Evolutionary conservation across 2,329 filamentous ascomycete genomes (phyloP).

Genomic region (Fusarium coffeatum): DNA sequence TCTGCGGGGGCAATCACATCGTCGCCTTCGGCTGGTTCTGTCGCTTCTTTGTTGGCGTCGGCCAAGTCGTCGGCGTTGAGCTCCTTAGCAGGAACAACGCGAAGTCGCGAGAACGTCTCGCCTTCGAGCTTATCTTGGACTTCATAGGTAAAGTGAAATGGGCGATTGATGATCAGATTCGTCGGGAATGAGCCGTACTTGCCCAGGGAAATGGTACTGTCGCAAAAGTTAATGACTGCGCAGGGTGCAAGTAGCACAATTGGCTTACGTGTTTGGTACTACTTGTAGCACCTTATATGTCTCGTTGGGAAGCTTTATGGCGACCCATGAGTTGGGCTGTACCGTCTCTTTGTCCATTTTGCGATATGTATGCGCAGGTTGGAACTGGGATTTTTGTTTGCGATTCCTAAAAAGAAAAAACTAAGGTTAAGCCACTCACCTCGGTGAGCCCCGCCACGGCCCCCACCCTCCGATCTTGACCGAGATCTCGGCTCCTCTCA

Average conservation of each 20-base stretch:
- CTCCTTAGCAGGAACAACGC: slow-evolving; percentile 83
- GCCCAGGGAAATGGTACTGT: slow-evolving; percentile 84
- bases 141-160: slow-evolving; percentile 92
- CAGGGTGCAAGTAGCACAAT: slow-evolving; percentile 1
- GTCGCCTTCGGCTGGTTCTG: slow-evolving; percentile 58
- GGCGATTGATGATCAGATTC: slow-evolving; percentile 90
- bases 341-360: slow-evolving; percentile 51
- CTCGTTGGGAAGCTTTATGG: slow-evolving; percentile 69
- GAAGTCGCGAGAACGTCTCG: slow-evolving; percentile 75
- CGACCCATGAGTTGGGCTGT: slow-evolving; percentile 70
- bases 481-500: slow-evolving; percentile 15
- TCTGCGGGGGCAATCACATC: slow-evolving; percentile 53
- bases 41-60: slow-evolving; percentile 54
- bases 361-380: slow-evolving; percentile 15
- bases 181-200: slow-evolving; percentile 94
- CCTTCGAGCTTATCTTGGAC: slow-evolving; percentile 76
- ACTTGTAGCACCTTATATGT: slow-evolving; percentile 68
- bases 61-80: slow-evolving; percentile 83
- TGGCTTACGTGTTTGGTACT: slow-evolving; percentile 67
- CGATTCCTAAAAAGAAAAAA: slow-evolving; percentile 40
- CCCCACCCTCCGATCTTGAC: slow-evolving; percentile 34
- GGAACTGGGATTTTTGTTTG: slow-evolving; percentile 13
- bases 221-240: slow-evolving; percentile 44
- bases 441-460: slow-evolving; percentile 48
- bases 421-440: slow-evolving; percentile 41